Conservation (phyloP, 176 grass and related monocot species). For the Oryza longistaminata region DNA sequence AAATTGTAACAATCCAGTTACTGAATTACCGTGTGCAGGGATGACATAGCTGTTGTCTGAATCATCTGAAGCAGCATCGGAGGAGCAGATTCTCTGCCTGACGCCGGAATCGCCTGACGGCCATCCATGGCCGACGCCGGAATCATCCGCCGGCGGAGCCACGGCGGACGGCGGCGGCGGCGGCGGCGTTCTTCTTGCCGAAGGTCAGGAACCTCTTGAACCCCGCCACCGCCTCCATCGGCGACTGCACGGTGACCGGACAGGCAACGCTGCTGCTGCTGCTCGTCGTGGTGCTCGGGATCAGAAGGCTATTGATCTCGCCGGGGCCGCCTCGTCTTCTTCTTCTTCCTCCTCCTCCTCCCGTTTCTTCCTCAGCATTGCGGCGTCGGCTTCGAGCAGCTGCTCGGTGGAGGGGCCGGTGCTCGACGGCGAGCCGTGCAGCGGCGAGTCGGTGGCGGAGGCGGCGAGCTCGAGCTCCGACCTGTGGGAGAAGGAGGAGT, state of each 20-base stretch:
- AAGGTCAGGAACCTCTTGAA: conserved; percentile 68
- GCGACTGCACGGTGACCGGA: conserved; percentile 38
- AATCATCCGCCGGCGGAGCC: conserved; percentile 4
- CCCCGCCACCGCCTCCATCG: conserved; percentile 54
- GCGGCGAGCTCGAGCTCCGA: conserved; percentile 50
- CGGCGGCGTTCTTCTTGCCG: conserved; percentile 47
- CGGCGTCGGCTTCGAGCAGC: conserved; percentile 34
- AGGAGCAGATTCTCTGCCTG: conserved; percentile 2
- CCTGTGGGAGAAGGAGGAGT: conserved; percentile 57
- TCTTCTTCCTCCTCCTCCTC: conserved; percentile 17
- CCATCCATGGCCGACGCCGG: conserved; percentile 7
- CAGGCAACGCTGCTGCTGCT: not conserved
- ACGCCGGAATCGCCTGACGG: conserved; percentile 18
- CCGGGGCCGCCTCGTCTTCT: not conserved
- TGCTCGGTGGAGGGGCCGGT: conserved; percentile 23
- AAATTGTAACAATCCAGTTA: not conserved
- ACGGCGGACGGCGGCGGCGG: not conserved
- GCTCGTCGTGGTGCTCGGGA: not conserved
- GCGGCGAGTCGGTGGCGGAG: conserved; percentile 37
- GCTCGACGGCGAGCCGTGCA: conserved; percentile 17
- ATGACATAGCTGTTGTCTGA: conserved; percentile 4
- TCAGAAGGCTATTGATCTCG: conserved; percentile 24
- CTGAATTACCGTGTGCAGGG: conserved; percentile 44
- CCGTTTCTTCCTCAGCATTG: conserved; percentile 43
- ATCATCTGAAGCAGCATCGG: not conserved